Base-by-base conservation (phyloP, 495 filamentous ascomycete species). In the Poronia punctata region DNA sequence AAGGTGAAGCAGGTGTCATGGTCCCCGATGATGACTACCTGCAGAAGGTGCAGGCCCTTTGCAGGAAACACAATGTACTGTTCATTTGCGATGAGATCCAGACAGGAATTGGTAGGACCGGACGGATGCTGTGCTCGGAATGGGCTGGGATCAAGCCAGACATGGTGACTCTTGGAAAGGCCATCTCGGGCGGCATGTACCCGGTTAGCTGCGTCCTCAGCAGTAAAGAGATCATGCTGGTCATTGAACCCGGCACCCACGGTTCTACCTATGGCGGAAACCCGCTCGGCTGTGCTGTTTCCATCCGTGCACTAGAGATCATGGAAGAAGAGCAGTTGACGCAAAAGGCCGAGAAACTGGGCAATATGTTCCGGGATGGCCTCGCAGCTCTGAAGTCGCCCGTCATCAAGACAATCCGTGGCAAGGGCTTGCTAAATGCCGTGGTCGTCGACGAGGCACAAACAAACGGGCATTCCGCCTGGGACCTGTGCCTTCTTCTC, bases 71-170 rank as follows among this genome's bases (percentile, higher is more conserved):
- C 71, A 93, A 95, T 50, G 87, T 89, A 16, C 78, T 99, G 23
- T 60, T 99, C 48, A 95, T 99, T 57, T 95, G 87, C 58, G 92
- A 99, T 57, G 92, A 99, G 76, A 96, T 99, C 56, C 92, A 99
- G 64, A 99, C 93, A 17, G 77, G 90, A 50, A 94, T 99, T 64
- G 93, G 88, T 38, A 79, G 92, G 39, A 97, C 93, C 10, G 92
- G 92, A 17, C 83, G 83, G 52, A 80, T 99, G 62, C 74, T 99
- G 18, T 97, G 92, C 71, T 82, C 81, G 53, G 82, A 97, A 62
- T 96, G 93, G 88, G 83, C 86, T 37, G 83, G 81, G 43, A 85
- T 99, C 70, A 92, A 88, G 67, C 92, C 92, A 11, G 93, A 99
- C 58, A 68, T 99, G 56, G 83, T 99, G 19, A 77, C 94, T 36